These are phyloP conservation scores for Cyberlindnera saturnus DNA, from an alignment of 805 yeast species.

Conservation along the genomic window DNA sequence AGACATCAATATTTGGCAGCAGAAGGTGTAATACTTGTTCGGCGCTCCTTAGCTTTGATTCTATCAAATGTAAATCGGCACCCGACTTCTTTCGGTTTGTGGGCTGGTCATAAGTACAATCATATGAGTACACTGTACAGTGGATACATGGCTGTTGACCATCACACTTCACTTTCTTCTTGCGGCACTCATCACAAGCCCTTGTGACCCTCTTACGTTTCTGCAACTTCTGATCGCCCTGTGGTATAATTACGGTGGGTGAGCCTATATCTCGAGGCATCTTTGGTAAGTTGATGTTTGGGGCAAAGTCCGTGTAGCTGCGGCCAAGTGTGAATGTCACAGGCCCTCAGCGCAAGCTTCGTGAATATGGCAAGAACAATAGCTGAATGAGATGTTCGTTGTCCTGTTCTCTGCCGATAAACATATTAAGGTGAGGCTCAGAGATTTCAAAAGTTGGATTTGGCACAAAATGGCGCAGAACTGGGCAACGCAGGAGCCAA, in stretches of 20 bases:
- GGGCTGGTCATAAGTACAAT: constrained; percentile 73
- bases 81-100: constrained; percentile 37
- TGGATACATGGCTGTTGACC: constrained; percentile 75
- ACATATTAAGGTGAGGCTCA: too few relatives aligned
- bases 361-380: background rate
- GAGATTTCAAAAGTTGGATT: too few relatives aligned
- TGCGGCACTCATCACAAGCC: constrained; percentile 73
- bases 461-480: too few relatives aligned
- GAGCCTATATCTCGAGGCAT: constrained; percentile 6
- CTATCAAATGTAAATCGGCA: constrained; percentile 27
- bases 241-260: constrained; percentile 4
- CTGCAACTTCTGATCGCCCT: constrained; percentile 15
- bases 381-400: background rate
- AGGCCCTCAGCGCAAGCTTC: too few relatives aligned
- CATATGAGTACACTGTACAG: constrained; percentile 75
- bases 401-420: background rate
- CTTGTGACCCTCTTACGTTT: constrained; percentile 63
- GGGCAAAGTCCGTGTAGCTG: background rate
- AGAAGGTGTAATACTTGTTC: constrained; percentile 29
- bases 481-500: too few relatives aligned
- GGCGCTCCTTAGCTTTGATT: constrained; percentile 29
- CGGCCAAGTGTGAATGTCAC: background rate
- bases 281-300: background rate
- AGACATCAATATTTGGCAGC: constrained; percentile 35
- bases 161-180: constrained; percentile 74